Base-by-base conservation (phyloP, 129 eudicot genomes). In the Pittosporum tobira region DNA sequence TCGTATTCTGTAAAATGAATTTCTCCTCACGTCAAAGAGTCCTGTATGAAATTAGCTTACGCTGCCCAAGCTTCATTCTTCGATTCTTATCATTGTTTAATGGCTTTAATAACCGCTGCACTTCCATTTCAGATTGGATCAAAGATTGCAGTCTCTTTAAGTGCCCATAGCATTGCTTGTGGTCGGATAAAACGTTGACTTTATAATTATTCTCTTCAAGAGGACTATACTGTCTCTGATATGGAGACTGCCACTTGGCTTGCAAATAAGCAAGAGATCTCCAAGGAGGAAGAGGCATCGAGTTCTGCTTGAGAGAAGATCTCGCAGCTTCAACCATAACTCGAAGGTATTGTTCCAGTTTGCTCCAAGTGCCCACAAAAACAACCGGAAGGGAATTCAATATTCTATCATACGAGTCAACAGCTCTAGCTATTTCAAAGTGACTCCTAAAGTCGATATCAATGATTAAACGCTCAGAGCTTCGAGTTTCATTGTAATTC, bases 211-310 rank as follows among this genome's bases (percentile, higher is more conserved):
- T 46, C 23, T 62, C 63, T 29, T 62, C 72, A 26, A 73, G 76
- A 3, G 72, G 73, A 31, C 25, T 30, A 12, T 62, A 21, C n/a
- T n/a, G n/a, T n/a, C n/a, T n/a, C n/a, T n/a, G n/a, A n/a, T n/a
- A n/a, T n/a, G n/a, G n/a, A n/a, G n/a, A n/a, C n/a, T n/a, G n/a
- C n/a, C n/a, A n/a, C n/a, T n/a, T n/a, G n/a, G n/a, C n/a, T n/a
- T n/a, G 78, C 66, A 87, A 59, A 62, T 87, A 87, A 7, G 82
- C 82, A 14, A 82, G 73, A 6, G 95, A 82, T 51, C 95, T 77
- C 95, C 95, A 87, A 3, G 95, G 95, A 37, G 95, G 95, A 21
- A 87, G 78, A 46, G 95, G 95, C 91, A 82, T 87, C 11, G 91
- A 82, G 72, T 87, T 87, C 48, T 87, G 91, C 65, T 82, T n/a